Conservation (phyloP, 2,329 filamentous ascomycete genomes). For the Diplodia corticola region DNA sequence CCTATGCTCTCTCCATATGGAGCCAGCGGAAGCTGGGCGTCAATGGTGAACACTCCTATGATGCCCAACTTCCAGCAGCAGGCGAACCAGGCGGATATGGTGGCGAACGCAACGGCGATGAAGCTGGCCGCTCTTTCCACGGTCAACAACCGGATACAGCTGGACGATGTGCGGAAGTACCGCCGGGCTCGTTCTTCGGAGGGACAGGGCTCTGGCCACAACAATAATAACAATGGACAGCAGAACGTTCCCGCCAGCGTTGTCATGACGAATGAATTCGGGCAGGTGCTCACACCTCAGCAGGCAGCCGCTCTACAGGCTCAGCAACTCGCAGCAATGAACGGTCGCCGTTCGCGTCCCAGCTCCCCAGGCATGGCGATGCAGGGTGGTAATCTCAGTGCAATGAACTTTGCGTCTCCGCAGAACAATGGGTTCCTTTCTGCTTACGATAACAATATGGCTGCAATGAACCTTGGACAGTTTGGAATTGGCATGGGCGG, state of each 20-base stretch:
- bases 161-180: constrained; percentile 96
- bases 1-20: constrained; percentile 84
- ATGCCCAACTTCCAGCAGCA: constrained; percentile 73
- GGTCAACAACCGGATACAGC: constrained; percentile 94
- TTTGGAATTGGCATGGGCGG: constrained; percentile 61
- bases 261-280: constrained; percentile 93
- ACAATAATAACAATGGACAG: constrained; percentile 55
- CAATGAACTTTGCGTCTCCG: constrained; percentile 71
- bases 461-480: constrained; percentile 68
- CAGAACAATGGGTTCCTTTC: constrained; percentile 94
- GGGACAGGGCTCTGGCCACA: constrained; percentile 59
- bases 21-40: constrained; percentile 92
- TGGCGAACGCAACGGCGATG: constrained; percentile 98
- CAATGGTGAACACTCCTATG: constrained; percentile 98
- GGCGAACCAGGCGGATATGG: constrained; percentile 86
- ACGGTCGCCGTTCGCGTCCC: constrained; percentile 80
- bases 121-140: constrained; percentile 95
- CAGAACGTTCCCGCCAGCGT: constrained; percentile 59
- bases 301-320: constrained; percentile 56
- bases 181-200: constrained; percentile 89
- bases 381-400: constrained; percentile 51
- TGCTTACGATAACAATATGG: constrained; percentile 77
- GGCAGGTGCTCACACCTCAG: constrained; percentile 72
- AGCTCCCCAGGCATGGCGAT: constrained; percentile 85
- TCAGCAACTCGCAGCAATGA: constrained; percentile 80